Base-by-base conservation (phyloP, 2,329 filamentous ascomycete genomes). In the Aaosphaeria pasadenensis region DNA sequence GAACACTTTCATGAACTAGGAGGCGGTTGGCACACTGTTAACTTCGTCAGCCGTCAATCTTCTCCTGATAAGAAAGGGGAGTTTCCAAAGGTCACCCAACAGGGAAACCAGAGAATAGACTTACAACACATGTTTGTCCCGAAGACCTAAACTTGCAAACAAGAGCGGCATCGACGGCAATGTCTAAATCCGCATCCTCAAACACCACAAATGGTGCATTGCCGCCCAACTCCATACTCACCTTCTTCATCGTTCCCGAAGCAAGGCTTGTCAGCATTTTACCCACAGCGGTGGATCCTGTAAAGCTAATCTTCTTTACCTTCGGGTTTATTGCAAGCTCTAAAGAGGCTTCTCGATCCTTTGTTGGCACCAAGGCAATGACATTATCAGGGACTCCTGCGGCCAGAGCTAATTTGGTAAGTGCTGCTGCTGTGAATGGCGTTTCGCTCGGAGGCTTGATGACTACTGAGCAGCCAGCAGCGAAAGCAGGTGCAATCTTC, bases 181-280 rank as follows among this genome's bases (percentile, higher is more conserved):
- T 75, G 50, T 96, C 91, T 17, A 97, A 74, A 65, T 97, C 89
- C 17, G 92, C 89, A 64, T 97, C 92, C 63, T 97, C 91, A 64
- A 97, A 97, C 31, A 97, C 90, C 57, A 97, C 96, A 68, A 96
- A 95, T 1, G 92, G 92, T 0, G 92, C 89, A 69, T 97, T 97
- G 42, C 92, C 92, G 46, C 92, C 92, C 1, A 97, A 86, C 69
- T 97, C 92, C 69, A 96, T 88, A 0, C 88, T 94, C 1, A 88
- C 76, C 66, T 89, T 89, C 80, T 97, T 97, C 30, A 90, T 74
- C 0, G 91, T 96, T 38, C 82, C 80, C 0, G 91, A 83, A 9
- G 87, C 86, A 71, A 96, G 91, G 75, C 88, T 88, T 90, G 96
- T 96, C 46, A 99, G 82, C 74, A 96, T 72, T 57, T 80, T 84